Percentiles rank a stretch among this genome's conserved stretches.
phyloP scores from a whole-genome alignment of 192 early-diverging fungal species.

The Coemansia aciculifera region DNA sequence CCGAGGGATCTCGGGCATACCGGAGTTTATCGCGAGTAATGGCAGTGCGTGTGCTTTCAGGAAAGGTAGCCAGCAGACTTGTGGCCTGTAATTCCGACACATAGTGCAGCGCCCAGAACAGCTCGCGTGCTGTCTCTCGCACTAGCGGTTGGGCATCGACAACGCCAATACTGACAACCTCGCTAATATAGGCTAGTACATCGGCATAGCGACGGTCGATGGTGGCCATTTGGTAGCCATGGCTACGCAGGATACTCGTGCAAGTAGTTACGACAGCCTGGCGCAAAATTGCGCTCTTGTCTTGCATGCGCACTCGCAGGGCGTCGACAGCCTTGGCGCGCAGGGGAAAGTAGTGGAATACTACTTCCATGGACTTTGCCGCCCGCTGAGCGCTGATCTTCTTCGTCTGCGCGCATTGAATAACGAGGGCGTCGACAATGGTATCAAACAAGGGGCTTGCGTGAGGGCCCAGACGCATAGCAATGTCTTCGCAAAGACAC shows the following conservation, averaged over 20 bases:
- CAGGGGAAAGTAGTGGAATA: slow-evolving; percentile 40
- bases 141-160: slow-evolving; percentile 45
- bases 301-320: slow-evolving; percentile 32
- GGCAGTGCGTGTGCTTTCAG: slow-evolving; percentile 20
- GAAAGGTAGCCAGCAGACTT: slow-evolving; percentile 19
- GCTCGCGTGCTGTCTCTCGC: slow-evolving; percentile 39
- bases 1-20: slow-evolving; percentile 9
- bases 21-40: slow-evolving; percentile 32
- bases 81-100: slow-evolving; percentile 25
- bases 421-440: slow-evolving; percentile 36
- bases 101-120: slow-evolving; percentile 47
- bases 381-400: slow-evolving; percentile 50
- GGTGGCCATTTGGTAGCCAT: slow-evolving; percentile 24
- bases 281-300: slow-evolving; percentile 47
- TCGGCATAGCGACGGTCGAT: slow-evolving; percentile 35
- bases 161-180: slow-evolving; percentile 21
- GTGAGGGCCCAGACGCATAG: slow-evolving; percentile 43
- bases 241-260: slow-evolving; percentile 27
- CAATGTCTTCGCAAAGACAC: slow-evolving; percentile 50
- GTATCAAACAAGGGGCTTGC: slow-evolving; percentile 31
- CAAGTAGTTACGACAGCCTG: slow-evolving; percentile 37
- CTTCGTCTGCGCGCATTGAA: slow-evolving; percentile 51
- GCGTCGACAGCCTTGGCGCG: slow-evolving; percentile 37
- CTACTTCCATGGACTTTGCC: slow-evolving; percentile 30
- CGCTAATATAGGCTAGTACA: slow-evolving; percentile 15